Percentiles rank a stretch among this genome's conserved stretches.
These are phyloP conservation scores for Phytophthora pinifolia DNA, from an alignment of 352 stramenopile genomes.

Conservation along the genomic window DNA sequence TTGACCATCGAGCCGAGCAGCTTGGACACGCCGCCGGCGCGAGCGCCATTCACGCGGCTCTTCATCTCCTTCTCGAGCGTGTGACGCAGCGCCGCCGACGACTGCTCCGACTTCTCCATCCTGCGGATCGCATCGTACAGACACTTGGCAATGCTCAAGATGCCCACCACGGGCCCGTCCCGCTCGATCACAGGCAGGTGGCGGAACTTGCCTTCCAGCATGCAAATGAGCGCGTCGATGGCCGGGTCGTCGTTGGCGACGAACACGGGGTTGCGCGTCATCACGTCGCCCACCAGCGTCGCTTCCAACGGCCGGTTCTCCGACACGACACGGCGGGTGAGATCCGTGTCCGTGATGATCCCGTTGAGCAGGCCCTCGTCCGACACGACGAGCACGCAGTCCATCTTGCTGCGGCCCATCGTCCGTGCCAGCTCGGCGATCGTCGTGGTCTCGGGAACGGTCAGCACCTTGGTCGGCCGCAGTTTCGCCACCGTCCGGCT, in stretches of 20 bases:
- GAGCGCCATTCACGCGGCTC: conserved; percentile 32
- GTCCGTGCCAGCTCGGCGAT: conserved; percentile 87
- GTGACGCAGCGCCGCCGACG: conserved; percentile 69
- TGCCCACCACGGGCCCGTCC: conserved; percentile 89
- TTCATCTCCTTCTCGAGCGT: conserved; percentile 82
- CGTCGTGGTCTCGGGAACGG: conserved; percentile 70
- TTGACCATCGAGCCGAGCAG: conserved; percentile 85
- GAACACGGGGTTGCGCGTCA: conserved; percentile 86
- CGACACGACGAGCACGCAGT: conserved; percentile 93
- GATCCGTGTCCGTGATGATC: conserved; percentile 95
- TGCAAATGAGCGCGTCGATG: conserved; percentile 83
- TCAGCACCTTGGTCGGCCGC: conserved; percentile 89
- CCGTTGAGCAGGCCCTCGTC: conserved; percentile 88
- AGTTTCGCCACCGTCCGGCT: conserved; percentile 82
- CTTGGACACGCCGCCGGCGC: conserved; percentile 53
- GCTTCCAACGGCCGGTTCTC: conserved; percentile 73
- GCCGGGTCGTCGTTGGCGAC: conserved; percentile 81
- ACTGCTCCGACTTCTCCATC: conserved; percentile 93
- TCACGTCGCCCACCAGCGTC: conserved; percentile 73
- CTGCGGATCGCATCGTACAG: conserved; percentile 98
- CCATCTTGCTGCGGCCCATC: conserved; percentile 90
- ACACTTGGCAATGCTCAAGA: conserved; percentile 98
- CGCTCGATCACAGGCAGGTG: conserved; percentile 84
- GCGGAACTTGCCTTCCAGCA: conserved; percentile 89
- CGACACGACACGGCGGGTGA: conserved; percentile 82